Base-by-base conservation (phyloP, 2,329 filamentous ascomycete genomes). In the Bipolaris oryzae region DNA sequence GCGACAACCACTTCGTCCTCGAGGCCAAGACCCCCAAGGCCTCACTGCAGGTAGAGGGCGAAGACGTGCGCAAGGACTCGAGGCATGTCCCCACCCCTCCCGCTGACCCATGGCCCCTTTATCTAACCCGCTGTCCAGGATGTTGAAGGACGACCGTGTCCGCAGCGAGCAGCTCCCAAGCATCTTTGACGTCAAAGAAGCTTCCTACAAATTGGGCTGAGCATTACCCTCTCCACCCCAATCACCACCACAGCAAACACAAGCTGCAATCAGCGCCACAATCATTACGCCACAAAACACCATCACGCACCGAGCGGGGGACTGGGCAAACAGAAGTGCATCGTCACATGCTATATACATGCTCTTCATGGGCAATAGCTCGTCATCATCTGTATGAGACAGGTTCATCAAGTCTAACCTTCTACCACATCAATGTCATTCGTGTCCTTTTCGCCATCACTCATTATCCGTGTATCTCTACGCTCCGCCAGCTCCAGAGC, bases 1-100 rank as follows among this genome's bases (percentile, higher is more conserved):
- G 95, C 82, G 95, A 99, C 76, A 99, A 99, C 80, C 96, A 99
- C 79, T 99, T 93, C 74, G 90, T 99, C 37, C 83, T 99, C 62
- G 93, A 98, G 4, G 96, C 95, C 49, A 78, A 89, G 67, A 91
- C 89, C 4, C 91, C 95, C 20, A 90, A 96, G 78, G 85, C 93
- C 9, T 85, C 89, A 34, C 79, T 99, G 49, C 87, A 93, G 64
- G 85, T 99, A 49, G 95, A 99, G 80, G 91, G 94, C 59, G 94
- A 96, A 61, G 96, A 99, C 78, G 88, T 88, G 3, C 84, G 95
- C 58, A 84, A 93, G 68, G 91, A 99, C 77, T 86, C 85, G 70
- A 86, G 90, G 80, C 82, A 74, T 43, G 74, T 60, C 33, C 10
- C 15, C 3, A 21, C 33, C 1, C 10, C 11, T 3, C 16, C 2